Base-by-base conservation (phyloP, 257 asterid species). In the Solanum lycopersicoides region DNA sequence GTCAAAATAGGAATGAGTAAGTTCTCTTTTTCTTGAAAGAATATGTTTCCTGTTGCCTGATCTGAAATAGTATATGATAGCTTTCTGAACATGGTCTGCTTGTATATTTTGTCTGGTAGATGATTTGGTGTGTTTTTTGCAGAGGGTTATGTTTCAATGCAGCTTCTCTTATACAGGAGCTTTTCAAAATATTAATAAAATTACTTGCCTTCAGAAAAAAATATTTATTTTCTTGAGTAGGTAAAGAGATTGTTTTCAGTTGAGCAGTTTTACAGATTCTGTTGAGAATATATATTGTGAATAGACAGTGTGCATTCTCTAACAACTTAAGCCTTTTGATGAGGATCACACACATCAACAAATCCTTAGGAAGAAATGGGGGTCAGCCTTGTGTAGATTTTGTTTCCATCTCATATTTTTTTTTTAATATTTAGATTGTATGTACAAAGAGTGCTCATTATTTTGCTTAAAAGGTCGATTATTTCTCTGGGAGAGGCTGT, bases 1-100 rank as follows among this genome's bases (percentile, higher is more conserved):
- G 77, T 87, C 86, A 89, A 83, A 89, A 90, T 89, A 85, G 45
- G 34, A 87, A 87, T 12, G 93, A 91, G 99, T 95, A 94, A 93
- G 96, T 91, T 82, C 75, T 77, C 77, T 32, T 71, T n/a, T 71
- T 71, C 77, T 71, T 71, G 37, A 86, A 87, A 16, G 93, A 92
- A 98, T 95, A 93, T 93, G 96, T 91, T 82, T 79, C 12, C 13
- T 1, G 18, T 15, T 47, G 44, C 11, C 85, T 80, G 18, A 68
- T 30, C 37, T 47, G 30, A 30, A 30, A 80, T 42, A 47, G 25
- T n/a, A 47, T 47, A 45, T 47, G 53, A 10, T 47, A 47, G 30
- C 68, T 45, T 47, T 47, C 68, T 80, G 30, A 80, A 30, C 84
- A 25, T 47, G 68, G 84, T 47, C 18, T 47, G 44, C 21, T 28